Conservation (phyloP, 768 basidiomycete species). For the Neoboletus brunneissimus region DNA sequence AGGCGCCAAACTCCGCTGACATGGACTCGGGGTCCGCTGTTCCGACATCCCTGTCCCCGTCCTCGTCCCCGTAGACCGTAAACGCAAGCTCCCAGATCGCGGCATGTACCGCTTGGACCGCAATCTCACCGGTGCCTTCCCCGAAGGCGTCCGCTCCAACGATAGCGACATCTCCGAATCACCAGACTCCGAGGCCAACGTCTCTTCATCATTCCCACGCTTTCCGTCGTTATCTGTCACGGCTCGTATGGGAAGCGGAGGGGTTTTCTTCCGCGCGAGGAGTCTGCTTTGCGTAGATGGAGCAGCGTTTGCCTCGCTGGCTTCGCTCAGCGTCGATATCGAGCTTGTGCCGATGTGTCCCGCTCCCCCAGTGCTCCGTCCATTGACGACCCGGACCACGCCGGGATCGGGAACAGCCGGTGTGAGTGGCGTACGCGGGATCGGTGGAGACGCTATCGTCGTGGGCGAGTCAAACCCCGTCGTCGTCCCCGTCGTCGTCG, state of each 20-base stretch:
- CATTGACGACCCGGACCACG: conserved; percentile 29
- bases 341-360: conserved; percentile 31
- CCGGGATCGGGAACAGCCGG: conserved; percentile 8
- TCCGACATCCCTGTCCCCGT: conserved; percentile 13
- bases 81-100: conserved; percentile 48
- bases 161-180: conserved; percentile 40
- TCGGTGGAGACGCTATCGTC: conserved; percentile 37
- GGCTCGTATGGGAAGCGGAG: conserved; percentile 21
- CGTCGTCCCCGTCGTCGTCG: not conserved
- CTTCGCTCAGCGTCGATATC: conserved; percentile 29
- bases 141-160: conserved; percentile 30
- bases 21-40: conserved; percentile 42
- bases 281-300: conserved; percentile 31
- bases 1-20: conserved; percentile 47
- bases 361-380: conserved; percentile 10
- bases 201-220: not conserved
- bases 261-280: conserved; percentile 39
- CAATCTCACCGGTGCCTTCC: conserved; percentile 40
- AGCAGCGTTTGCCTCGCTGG: conserved; percentile 10
- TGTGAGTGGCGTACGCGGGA: conserved; percentile 40
- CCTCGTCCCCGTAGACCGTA: conserved; percentile 27
- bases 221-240: not conserved
- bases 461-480: conserved; percentile 38
- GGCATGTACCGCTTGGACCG: conserved; percentile 51
- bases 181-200: conserved; percentile 26